A percentile compares a stretch with the other conserved stretches of the same genome.
phyloP scores from a whole-genome alignment of 2,329 filamentous ascomycete species.

The Trichoderma sp. region DNA sequence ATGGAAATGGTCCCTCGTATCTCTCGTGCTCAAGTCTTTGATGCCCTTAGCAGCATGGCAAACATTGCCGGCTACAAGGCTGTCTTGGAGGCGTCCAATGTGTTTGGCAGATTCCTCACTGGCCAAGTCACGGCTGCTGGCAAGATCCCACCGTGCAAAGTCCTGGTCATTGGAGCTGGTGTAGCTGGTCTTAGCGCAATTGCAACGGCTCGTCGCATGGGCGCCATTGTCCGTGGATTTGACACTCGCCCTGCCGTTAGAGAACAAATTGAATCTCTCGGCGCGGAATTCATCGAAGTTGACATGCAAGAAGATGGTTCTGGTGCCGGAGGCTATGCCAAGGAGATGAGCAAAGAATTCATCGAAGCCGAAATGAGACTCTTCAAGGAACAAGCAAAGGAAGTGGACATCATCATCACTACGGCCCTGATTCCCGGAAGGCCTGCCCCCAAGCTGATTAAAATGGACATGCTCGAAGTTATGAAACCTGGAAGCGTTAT shows the following conservation, averaged over 20 bases:
- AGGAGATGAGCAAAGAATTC: slow-evolving; percentile 93
- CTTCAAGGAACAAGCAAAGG: slow-evolving; percentile 81
- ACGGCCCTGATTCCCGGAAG: slow-evolving; percentile 88
- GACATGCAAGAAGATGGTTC: slow-evolving; percentile 81
- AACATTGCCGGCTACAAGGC: slow-evolving; percentile 95
- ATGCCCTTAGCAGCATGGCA: slow-evolving; percentile 88
- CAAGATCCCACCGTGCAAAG: slow-evolving; percentile 87
- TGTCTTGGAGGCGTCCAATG: slow-evolving; percentile 84
- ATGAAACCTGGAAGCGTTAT: slow-evolving; percentile 92
- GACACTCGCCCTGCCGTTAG: slow-evolving; percentile 86
- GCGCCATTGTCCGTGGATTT: slow-evolving; percentile 86
- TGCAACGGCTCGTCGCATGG: slow-evolving; percentile 80
- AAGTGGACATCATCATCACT: slow-evolving; percentile 91
- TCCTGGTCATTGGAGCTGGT: slow-evolving; percentile 86
- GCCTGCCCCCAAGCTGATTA: slow-evolving; percentile 81
- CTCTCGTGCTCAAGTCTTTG: slow-evolving; percentile 84
- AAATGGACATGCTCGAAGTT: slow-evolving; percentile 72
- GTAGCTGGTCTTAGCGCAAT: slow-evolving; percentile 89
- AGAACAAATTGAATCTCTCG: slow-evolving; percentile 87
- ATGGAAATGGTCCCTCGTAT: slow-evolving; percentile 95
- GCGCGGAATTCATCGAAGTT: slow-evolving; percentile 88
- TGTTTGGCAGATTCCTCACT: slow-evolving; percentile 84
- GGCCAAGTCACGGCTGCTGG: slow-evolving; percentile 89
- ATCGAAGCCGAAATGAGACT: slow-evolving; percentile 92
- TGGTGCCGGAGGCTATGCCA: slow-evolving; percentile 84